Evolutionary conservation across 1,139 yeast genomes (phyloP).

Genomic region (Saccharomycopsis phalli): DNA sequence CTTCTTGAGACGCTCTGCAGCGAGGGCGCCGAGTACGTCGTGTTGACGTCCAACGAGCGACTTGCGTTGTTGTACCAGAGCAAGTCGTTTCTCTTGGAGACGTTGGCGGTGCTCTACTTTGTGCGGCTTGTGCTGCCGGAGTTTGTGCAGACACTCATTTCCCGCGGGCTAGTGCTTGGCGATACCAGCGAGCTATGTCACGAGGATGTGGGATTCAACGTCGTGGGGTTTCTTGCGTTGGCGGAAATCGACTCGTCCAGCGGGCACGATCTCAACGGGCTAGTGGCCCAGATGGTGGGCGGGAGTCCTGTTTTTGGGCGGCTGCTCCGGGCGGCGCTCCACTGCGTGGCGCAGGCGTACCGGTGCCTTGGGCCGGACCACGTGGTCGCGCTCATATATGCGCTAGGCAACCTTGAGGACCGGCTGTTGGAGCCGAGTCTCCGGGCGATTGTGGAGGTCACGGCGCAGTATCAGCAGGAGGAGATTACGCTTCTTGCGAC

Average conservation of each 20-base stretch:
- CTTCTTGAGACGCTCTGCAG: constrained; percentile 21
- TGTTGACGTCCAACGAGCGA: constrained; percentile 32
- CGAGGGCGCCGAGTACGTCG: constrained; percentile 33
- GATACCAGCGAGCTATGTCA: too few relatives aligned
- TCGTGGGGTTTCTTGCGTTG: constrained; percentile 17
- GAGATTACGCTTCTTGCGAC: constrained; percentile 66
- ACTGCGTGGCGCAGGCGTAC: constrained; percentile 38
- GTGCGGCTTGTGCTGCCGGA: constrained; percentile 25
- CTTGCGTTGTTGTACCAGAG: constrained; percentile 34
- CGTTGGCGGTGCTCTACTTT: constrained; percentile 33
- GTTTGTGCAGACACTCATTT: constrained; percentile 9
- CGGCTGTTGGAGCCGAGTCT: constrained; percentile 47
- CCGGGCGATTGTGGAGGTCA: constrained; percentile 59
- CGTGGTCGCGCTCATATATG: constrained; percentile 78
- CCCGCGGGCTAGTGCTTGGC: too few relatives aligned
- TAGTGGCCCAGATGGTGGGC: constrained; percentile 10
- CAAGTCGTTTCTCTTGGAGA: constrained; percentile 36
- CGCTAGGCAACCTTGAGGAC: constrained; percentile 53
- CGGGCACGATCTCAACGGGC: constrained; percentile 11
- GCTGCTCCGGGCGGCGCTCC: constrained; percentile 28
- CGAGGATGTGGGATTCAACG: too few relatives aligned
- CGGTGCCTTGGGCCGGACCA: constrained; percentile 56
- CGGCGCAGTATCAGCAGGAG: constrained; percentile 40
- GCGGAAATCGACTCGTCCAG: constrained; percentile 7
- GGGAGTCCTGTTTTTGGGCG: constrained; percentile 9